phyloP scores from a whole-genome alignment of 2,329 filamentous ascomycete genomes.

The Eurotiales sp. region DNA sequence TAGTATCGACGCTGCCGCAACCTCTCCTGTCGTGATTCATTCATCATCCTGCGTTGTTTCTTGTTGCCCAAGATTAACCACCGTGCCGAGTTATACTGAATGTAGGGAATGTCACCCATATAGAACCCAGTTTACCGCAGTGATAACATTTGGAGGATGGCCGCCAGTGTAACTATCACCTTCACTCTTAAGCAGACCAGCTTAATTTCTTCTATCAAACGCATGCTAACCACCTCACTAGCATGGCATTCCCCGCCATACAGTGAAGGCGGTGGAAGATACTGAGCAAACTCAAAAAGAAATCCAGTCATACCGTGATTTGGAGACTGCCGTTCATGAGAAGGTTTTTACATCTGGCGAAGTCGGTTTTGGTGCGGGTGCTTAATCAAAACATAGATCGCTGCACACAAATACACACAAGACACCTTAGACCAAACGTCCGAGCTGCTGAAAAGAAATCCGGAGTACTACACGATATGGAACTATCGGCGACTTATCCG shows the following conservation, averaged over 20 bases:
- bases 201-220: no score
- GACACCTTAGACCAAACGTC: slow-evolving; percentile 43
- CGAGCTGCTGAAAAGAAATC: slow-evolving; percentile 42
- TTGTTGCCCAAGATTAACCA: no score
- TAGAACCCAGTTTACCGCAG: not conserved
- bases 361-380: not conserved
- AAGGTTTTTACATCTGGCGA: slow-evolving; percentile 49
- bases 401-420: slow-evolving; percentile 37
- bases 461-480: slow-evolving; percentile 49
- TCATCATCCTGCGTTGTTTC: no score
- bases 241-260: slow-evolving; percentile 78
- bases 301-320: slow-evolving; percentile 69
- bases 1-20: no score
- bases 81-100: not conserved
- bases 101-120: not conserved
- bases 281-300: slow-evolving; percentile 67
- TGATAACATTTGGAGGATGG: slow-evolving; percentile 5
- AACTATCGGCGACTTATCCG: slow-evolving; percentile 64
- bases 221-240: slow-evolving; percentile 39
- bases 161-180: slow-evolving; percentile 13
- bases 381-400: slow-evolving; percentile 29
- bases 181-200: not conserved
- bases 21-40: no score
- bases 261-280: slow-evolving; percentile 65
- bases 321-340: slow-evolving; percentile 65